phyloP scores from a whole-genome alignment of 2,329 filamentous ascomycete genomes.

The Aspergillus carbonarius region DNA sequence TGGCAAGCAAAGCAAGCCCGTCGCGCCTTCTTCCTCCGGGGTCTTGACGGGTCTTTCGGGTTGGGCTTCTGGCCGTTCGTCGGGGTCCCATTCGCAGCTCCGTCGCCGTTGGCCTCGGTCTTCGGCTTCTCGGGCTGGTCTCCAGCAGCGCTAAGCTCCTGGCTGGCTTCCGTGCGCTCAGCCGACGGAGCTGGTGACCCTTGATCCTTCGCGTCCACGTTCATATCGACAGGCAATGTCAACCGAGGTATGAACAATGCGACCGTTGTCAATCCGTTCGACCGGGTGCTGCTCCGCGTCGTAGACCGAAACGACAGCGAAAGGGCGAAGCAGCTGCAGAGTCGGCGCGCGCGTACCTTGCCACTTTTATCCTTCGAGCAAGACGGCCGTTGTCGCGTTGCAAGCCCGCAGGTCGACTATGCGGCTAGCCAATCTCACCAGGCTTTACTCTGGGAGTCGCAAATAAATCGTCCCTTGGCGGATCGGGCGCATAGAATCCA shows the following conservation, averaged over 20 bases:
- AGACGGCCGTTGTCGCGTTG: constrained; percentile 13
- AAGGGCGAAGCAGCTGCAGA: not conserved
- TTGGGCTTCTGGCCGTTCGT: constrained; percentile 66
- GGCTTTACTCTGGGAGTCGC: constrained; percentile 12
- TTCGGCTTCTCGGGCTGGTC: constrained; percentile 39
- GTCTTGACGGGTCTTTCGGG: constrained; percentile 85
- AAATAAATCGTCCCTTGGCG: constrained; percentile 7
- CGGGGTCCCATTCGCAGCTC: constrained; percentile 49
- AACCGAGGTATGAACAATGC: not conserved
- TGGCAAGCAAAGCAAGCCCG: constrained; percentile 96
- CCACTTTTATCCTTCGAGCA: constrained; percentile 4
- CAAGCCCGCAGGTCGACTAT: constrained; percentile 16
- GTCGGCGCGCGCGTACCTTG: not conserved
- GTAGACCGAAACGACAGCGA: not conserved
- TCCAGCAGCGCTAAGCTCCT: constrained; percentile 37
- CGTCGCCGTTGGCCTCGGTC: constrained; percentile 47
- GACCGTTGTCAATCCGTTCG: not conserved
- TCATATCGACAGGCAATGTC: constrained; percentile 32
- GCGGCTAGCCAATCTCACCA: constrained; percentile 3
- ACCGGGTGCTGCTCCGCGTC: not conserved
- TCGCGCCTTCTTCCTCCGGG: constrained; percentile 91
- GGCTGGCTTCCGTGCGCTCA: constrained; percentile 40
- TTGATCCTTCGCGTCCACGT: constrained; percentile 34
- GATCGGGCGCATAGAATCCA: constrained; percentile 20
- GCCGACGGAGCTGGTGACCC: constrained; percentile 36